These are phyloP conservation scores for Grosmannia clavigera DNA, from an alignment of 2,329 filamentous ascomycete species.

Conservation along the genomic window DNA sequence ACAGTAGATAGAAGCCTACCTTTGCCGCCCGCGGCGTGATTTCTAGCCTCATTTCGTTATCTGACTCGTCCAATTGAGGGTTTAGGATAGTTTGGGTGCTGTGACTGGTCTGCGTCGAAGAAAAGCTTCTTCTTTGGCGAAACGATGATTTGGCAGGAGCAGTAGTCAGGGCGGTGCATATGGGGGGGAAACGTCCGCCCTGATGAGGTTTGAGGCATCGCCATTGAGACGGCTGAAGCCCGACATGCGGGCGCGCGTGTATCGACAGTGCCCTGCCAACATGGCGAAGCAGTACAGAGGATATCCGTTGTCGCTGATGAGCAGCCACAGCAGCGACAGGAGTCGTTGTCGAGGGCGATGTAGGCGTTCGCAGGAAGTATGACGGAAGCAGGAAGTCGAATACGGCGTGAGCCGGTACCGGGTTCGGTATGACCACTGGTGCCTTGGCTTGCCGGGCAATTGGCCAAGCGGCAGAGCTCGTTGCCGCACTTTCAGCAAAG, in stretches of 20 bases:
- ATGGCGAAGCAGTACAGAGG: neutral
- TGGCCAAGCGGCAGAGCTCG: neutral
- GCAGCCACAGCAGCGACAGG: neutral
- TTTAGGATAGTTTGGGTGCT: conserved; percentile 49
- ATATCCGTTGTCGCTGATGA: neutral
- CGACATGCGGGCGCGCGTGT: neutral
- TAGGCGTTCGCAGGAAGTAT: neutral
- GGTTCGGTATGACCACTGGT: neutral
- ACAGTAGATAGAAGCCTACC: conserved; percentile 30
- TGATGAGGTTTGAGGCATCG: neutral
- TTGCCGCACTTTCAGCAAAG: neutral
- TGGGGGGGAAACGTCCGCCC: neutral
- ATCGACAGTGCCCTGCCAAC: neutral
- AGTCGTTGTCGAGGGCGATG: neutral
- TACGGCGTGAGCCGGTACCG: neutral
- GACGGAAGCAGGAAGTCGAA: conserved; percentile 1
- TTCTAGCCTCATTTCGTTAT: conserved; percentile 69
- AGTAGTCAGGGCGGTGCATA: neutral
- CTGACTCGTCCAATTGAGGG: conserved; percentile 67
- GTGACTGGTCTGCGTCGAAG: conserved; percentile 21
- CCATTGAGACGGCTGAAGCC: neutral
- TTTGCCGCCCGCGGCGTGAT: conserved; percentile 76
- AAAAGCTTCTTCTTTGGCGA: conserved; percentile 18
- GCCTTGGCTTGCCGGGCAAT: neutral
- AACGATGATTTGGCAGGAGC: neutral